These are phyloP conservation scores for Celoporthe dispersa DNA, from an alignment of 2,329 filamentous ascomycete genomes.

Conservation along the genomic window DNA sequence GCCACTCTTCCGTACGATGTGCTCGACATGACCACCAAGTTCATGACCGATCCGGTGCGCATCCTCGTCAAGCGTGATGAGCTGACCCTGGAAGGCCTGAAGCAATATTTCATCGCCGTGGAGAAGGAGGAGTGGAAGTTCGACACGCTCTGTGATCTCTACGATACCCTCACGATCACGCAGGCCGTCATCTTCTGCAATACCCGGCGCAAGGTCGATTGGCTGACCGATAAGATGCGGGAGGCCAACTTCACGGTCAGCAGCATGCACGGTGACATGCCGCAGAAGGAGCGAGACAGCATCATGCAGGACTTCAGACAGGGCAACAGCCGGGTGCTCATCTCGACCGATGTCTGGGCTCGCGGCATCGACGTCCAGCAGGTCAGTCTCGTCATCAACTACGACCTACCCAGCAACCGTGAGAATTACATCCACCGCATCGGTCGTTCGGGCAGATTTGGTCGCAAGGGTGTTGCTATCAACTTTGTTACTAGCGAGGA, in stretches of 20 bases:
- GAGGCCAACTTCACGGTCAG: slow-evolving; percentile 99
- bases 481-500: slow-evolving; percentile 99
- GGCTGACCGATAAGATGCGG: slow-evolving; percentile 99
- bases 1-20: slow-evolving; percentile 99
- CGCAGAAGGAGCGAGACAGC: slow-evolving; percentile 94
- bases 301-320: slow-evolving; percentile 99
- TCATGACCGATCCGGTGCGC: slow-evolving; percentile 99
- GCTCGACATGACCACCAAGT: slow-evolving; percentile 98
- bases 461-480: slow-evolving; percentile 99
- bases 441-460: slow-evolving; percentile 98
- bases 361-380: slow-evolving; percentile 99
- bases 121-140: slow-evolving; percentile 99
- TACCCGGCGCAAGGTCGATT: slow-evolving; percentile 99
- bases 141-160: slow-evolving; percentile 96
- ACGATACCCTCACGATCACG: slow-evolving; percentile 99
- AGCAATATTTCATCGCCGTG: slow-evolving; percentile 99
- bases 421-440: slow-evolving; percentile 99
- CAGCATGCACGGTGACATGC: slow-evolving; percentile 99
- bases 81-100: slow-evolving; percentile 99
- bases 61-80: slow-evolving; percentile 99
- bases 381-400: slow-evolving; percentile 99
- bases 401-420: slow-evolving; percentile 97
- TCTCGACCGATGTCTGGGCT: slow-evolving; percentile 95
- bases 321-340: slow-evolving; percentile 96
- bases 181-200: slow-evolving; percentile 99